Base-by-base conservation (phyloP, 768 basidiomycete genomes). In the Boletus sp. region DNA sequence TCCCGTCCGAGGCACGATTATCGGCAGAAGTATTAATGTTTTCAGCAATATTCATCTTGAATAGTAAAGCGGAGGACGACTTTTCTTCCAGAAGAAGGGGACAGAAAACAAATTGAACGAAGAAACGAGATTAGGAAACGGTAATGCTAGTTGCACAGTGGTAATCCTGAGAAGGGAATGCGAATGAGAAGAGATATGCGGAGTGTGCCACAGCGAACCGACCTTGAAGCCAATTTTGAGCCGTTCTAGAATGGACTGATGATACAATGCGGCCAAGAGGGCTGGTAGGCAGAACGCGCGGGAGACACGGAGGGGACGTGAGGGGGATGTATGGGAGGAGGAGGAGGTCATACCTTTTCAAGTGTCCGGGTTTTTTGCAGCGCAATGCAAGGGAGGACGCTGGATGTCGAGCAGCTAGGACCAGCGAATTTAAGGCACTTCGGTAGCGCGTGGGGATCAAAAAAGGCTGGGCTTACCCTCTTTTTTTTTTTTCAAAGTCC, bases 191-290 rank as follows among this genome's bases (percentile, higher is more conserved):
- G 46, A 47, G 64, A 63, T 45, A 62, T 65, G 65, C 53, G 59
- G 63, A 50, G 50, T 24, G 9, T 1, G 8, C n/a, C 1, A 5
- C 15, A 33, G 69, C 47, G 68, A 55, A 51, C 72, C n/a, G 56
- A 75, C 86, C 87, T 84, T 83, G 78, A 78, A 85, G 82, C 81
- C 80, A 81, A 82, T 80, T 85, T 84, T 83, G 78, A 80, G 84
- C 83, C 84, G 79, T 83, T 87, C 84, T 85, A 84, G 66, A 79
- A 81, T 79, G 82, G 80, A 83, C 76, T 90, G 88, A 79, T 90
- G 85, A 70, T 92, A 92, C 89, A 92, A 83, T 79, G 77, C 74
- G 80, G 82, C 79, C 77, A 73, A 68, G 75, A 68, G 73, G 76
- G 77, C 80, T 76, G 53, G 15, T 17, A 55, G 57, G 57, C 57